phyloP scores from a whole-genome alignment of 2,329 filamentous ascomycete genomes.

The Fusarium tanahbumbuense region DNA sequence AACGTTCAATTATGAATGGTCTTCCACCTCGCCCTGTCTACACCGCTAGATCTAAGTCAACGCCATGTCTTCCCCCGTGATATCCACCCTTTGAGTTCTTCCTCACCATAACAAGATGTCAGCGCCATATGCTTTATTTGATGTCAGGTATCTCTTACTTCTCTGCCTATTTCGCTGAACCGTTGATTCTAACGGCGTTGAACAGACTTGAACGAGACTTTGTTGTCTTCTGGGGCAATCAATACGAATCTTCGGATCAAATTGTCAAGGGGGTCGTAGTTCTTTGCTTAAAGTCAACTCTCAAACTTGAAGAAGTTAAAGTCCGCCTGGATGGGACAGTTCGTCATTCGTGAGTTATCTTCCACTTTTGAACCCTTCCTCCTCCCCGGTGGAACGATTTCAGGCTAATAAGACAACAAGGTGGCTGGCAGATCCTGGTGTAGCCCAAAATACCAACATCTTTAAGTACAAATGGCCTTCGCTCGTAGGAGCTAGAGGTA shows the following conservation, averaged over 20 bases:
- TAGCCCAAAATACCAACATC: constrained; percentile 67
- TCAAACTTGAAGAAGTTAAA: constrained; percentile 78
- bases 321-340: constrained; percentile 76
- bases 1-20: not conserved
- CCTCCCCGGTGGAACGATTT: fast-evolving
- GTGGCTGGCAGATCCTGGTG: constrained; percentile 64
- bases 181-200: not conserved
- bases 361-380: too few species aligned
- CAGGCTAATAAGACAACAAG: constrained; percentile 45
- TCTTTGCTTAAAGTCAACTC: constrained; percentile 74
- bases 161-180: not conserved
- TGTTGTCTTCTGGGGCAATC: constrained; percentile 78
- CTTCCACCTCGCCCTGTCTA: not conserved
- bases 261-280: constrained; percentile 78
- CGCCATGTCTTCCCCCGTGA: constrained; percentile 10
- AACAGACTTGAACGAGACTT: constrained; percentile 79
- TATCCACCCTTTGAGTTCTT: not conserved
- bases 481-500: constrained; percentile 66
- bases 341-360: constrained; percentile 67
- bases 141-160: constrained; percentile 61
- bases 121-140: constrained; percentile 52
- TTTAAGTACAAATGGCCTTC: constrained; percentile 75
- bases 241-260: constrained; percentile 79
- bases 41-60: not conserved
- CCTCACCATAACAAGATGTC: constrained; percentile 4